Percentiles rank a stretch among this genome's conserved stretches.
phyloP scores from a whole-genome alignment of 768 basidiomycete genomes.

The Tylopilus sp. region DNA sequence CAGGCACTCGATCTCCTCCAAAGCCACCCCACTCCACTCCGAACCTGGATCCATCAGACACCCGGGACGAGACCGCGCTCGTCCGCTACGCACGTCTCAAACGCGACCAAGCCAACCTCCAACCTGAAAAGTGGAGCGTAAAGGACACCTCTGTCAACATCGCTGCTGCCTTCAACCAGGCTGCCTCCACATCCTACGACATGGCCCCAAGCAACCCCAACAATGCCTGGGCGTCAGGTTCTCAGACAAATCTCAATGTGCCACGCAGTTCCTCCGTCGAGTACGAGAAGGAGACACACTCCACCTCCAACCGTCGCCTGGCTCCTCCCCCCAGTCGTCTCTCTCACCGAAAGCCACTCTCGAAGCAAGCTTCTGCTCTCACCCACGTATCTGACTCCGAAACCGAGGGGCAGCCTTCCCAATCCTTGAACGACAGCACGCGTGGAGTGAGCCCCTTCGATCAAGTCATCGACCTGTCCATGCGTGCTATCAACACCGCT shows the following conservation, averaged over 20 bases:
- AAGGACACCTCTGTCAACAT: slow-evolving; percentile 87
- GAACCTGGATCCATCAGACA: slow-evolving; percentile 40
- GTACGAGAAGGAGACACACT: slow-evolving; percentile 65
- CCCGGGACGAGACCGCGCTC: slow-evolving; percentile 44
- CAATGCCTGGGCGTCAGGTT: slow-evolving; percentile 62
- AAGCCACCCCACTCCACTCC: slow-evolving; percentile 36
- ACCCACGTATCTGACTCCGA: slow-evolving; percentile 69
- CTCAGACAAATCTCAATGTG: slow-evolving; percentile 43
- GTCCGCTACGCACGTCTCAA: slow-evolving; percentile 47
- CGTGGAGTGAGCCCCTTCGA: slow-evolving; percentile 73
- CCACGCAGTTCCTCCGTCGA: slow-evolving; percentile 79
- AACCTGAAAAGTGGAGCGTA: slow-evolving; percentile 69
- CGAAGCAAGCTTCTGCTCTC: slow-evolving; percentile 49
- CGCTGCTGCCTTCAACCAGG: slow-evolving; percentile 76
- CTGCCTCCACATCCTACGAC: slow-evolving; percentile 43
- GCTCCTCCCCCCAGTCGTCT: slow-evolving; percentile 57
- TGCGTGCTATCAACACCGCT: slow-evolving; percentile 50
- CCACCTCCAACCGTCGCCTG: slow-evolving; percentile 53
- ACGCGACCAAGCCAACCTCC: slow-evolving; percentile 37
- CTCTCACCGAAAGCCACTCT: slow-evolving; percentile 44
- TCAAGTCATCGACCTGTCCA: slow-evolving; percentile 53
- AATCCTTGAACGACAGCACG: slow-evolving; percentile 31
- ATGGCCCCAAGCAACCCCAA: slow-evolving; percentile 53
- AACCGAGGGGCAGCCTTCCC: slow-evolving; percentile 43
- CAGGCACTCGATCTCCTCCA: slow-evolving; percentile 56